Conservation (phyloP, 1,284 basidiomycete genomes). For the Moesziomyces sp. region DNA sequence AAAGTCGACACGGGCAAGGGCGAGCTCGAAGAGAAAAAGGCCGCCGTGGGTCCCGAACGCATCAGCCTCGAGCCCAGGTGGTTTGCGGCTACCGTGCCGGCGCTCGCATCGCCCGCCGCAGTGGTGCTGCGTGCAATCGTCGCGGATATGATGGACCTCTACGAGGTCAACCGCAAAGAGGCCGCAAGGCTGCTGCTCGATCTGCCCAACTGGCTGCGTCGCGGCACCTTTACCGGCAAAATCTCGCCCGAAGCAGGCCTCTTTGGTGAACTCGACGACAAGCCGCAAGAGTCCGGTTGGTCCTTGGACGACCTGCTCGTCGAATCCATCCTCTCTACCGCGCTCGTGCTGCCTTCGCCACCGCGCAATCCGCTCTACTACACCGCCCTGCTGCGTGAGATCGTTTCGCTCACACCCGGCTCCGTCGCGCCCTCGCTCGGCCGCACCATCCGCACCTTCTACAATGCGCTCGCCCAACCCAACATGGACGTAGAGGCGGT, state of each 20-base stretch:
- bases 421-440: conserved; percentile 96
- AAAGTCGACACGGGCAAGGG: conserved; percentile 58
- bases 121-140: conserved; percentile 83
- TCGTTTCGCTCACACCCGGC: conserved; percentile 88
- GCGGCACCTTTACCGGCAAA: conserved; percentile 75
- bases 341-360: conserved; percentile 81
- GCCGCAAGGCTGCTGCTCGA: conserved; percentile 87
- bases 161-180: conserved; percentile 96
- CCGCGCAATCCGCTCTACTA: conserved; percentile 83
- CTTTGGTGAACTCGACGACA: conserved; percentile 62
- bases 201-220: conserved; percentile 83
- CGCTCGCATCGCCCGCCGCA: conserved; percentile 78
- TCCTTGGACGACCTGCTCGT: conserved; percentile 63
- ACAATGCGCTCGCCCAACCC: conserved; percentile 68
- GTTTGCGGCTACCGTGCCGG: conserved; percentile 73
- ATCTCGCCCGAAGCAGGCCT: conserved; percentile 50
- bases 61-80: conserved; percentile 51
- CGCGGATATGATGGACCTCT: conserved; percentile 87
- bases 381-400: conserved; percentile 86
- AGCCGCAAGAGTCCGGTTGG: conserved; percentile 59
- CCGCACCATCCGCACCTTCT: conserved; percentile 89
- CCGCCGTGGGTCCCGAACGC: conserved; percentile 52
- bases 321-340: conserved; percentile 78
- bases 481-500: conserved; percentile 83
- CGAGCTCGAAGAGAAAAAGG: conserved; percentile 52